Evolutionary conservation across 345 rosid species (phyloP).

Genomic region (Abelmoschus esculentus): DNA sequence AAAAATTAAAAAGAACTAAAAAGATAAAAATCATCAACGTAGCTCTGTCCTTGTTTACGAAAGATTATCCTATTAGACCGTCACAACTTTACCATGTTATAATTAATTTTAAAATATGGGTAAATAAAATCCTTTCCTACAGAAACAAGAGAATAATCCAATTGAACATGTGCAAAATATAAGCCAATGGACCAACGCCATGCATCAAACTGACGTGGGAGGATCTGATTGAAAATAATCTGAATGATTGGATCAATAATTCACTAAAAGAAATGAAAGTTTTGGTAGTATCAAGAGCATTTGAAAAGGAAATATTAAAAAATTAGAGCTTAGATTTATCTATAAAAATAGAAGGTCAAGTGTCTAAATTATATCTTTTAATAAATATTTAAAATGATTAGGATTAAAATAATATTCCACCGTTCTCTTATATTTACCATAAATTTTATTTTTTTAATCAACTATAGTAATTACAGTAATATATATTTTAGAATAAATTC

Average conservation of each 20-base stretch:
- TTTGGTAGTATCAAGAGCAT: neutral
- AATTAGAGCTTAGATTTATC: neutral
- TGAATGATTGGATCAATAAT: neutral
- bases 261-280: neutral
- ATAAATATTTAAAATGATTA: neutral
- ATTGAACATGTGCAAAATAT: neutral
- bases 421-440: no score
- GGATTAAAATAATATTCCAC: no score
- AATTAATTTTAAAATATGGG: no score
- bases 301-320: neutral
- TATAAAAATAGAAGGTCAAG: neutral
- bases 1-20: no score
- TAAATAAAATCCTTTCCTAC: no score
- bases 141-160: neutral
- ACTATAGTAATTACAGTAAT: no score
- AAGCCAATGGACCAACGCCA: neutral
- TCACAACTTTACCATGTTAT: no score
- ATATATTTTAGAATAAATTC: no score
- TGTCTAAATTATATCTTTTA: neutral
- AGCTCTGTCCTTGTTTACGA: no score
- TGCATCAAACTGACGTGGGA: neutral
- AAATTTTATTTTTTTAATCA: no score
- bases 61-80: no score
- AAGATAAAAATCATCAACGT: no score
- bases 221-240: neutral